phyloP scores from a whole-genome alignment of 2,329 filamentous ascomycete genomes.

The Arachnopeziza araneosa region DNA sequence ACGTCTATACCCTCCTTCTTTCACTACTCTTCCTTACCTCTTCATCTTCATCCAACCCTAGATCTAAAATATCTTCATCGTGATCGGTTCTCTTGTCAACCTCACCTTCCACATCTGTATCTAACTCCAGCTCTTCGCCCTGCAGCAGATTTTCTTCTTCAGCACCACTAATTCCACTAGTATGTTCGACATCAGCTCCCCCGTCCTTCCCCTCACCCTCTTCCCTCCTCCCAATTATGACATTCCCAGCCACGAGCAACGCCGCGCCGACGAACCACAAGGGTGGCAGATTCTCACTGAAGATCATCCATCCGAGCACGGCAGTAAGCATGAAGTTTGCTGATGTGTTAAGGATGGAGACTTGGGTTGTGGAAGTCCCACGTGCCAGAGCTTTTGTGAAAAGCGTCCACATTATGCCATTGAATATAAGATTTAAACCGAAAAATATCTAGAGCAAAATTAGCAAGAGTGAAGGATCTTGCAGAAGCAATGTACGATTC shows the following conservation, averaged over 20 bases:
- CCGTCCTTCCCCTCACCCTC: constrained; percentile 35
- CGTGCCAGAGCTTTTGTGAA: constrained; percentile 74
- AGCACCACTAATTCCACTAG: background rate
- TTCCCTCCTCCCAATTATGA: constrained; percentile 69
- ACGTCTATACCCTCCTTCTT: background rate
- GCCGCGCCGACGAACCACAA: constrained; percentile 73
- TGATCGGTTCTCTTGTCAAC: constrained; percentile 4
- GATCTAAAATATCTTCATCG: constrained; percentile 24
- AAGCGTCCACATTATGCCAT: constrained; percentile 66
- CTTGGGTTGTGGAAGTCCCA: constrained; percentile 70
- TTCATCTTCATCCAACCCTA: constrained; percentile 48
- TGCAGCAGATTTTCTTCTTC: background rate
- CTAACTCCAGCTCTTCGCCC: constrained; percentile 22
- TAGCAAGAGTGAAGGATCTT: background rate
- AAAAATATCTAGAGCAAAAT: constrained; percentile 53
- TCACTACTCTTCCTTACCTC: background rate
- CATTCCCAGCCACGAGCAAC: constrained; percentile 68
- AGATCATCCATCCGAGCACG: constrained; percentile 63
- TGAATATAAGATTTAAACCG: constrained; percentile 45
- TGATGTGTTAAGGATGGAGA: constrained; percentile 77
- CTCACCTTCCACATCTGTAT: constrained; percentile 4
- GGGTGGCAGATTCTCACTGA: constrained; percentile 64
- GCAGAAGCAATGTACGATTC: too few relatives aligned
- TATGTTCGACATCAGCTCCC: background rate
- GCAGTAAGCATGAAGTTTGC: constrained; percentile 78